A percentile compares a stretch with the other conserved stretches of the same genome.
phyloP scores from a whole-genome alignment of 352 stramenopile species.

The Pythium diclinum region DNA sequence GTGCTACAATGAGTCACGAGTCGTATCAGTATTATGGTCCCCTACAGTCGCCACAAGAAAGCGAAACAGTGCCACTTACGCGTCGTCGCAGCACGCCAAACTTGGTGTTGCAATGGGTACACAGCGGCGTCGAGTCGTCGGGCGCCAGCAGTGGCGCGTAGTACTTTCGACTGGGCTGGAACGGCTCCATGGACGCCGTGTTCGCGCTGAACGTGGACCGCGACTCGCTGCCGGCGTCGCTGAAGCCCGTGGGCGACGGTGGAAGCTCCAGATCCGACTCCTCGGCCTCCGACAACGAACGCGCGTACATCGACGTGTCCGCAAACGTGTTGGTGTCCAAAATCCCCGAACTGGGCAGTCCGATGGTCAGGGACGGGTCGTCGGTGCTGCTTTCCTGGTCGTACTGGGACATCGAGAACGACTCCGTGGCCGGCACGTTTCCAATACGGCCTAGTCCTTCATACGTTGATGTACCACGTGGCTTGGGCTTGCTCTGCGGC shows the following conservation, averaged over 20 bases:
- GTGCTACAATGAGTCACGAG: slow-evolving; percentile 32
- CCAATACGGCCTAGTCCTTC: slow-evolving; percentile 18
- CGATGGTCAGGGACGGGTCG: slow-evolving; percentile 20
- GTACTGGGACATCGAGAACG: background rate
- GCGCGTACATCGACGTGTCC: background rate
- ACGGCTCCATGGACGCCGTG: slow-evolving; percentile 21
- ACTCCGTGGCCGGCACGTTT: background rate
- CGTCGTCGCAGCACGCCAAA: slow-evolving; percentile 75
- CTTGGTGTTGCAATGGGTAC: slow-evolving; percentile 62
- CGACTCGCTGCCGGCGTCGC: background rate
- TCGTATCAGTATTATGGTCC: background rate
- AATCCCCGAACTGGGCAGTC: slow-evolving; percentile 8
- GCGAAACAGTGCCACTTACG: slow-evolving; percentile 26
- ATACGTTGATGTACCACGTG: slow-evolving; percentile 6
- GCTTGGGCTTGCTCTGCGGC: background rate
- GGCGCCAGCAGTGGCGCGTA: slow-evolving; percentile 56
- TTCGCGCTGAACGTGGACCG: background rate
- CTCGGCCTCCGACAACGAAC: slow-evolving; percentile 20
- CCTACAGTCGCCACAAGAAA: background rate
- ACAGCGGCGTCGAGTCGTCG: slow-evolving; percentile 44
- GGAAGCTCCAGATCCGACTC: slow-evolving; percentile 17
- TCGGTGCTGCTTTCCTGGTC: slow-evolving; percentile 8
- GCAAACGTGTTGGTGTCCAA: slow-evolving; percentile 8
- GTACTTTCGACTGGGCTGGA: slow-evolving; percentile 37
- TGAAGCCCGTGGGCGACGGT: background rate